Percentiles rank a stretch among this genome's conserved stretches.
Conservation (phyloP, 768 basidiomycete genomes). For the Trametes punicea region DNA sequence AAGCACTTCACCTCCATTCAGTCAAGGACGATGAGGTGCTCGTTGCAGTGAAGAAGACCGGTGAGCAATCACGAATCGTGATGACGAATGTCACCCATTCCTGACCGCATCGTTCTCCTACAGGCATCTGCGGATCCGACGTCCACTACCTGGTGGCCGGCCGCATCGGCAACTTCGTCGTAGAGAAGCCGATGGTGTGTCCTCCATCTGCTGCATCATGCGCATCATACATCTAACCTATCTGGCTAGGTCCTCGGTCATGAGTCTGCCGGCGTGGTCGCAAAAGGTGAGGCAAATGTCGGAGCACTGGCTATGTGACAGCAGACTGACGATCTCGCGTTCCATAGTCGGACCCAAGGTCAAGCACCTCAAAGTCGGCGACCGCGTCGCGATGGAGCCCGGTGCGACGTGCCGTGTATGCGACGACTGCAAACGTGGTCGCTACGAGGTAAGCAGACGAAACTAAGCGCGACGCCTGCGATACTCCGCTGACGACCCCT, state of each 20-base stretch:
- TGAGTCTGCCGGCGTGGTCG: conserved; percentile 81
- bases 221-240: not conserved
- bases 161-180: conserved; percentile 75
- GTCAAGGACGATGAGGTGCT: conserved; percentile 77
- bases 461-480: not conserved
- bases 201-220: not conserved
- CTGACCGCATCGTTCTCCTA: not conserved
- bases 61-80: conserved; percentile 38
- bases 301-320: not conserved
- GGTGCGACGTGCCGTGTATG: conserved; percentile 84
- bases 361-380: conserved; percentile 73
- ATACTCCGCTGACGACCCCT: not conserved
- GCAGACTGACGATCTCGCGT: not conserved
- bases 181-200: conserved; percentile 74
- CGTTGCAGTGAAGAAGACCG: conserved; percentile 89
- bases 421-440: conserved; percentile 78
- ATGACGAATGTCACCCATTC: not conserved
- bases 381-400: conserved; percentile 90
- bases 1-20: conserved; percentile 27
- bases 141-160: conserved; percentile 81
- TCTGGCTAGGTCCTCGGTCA: conserved; percentile 82
- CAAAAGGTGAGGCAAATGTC: conserved; percentile 45
- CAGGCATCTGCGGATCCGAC: conserved; percentile 92
- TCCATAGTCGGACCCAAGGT: conserved; percentile 69
- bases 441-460: conserved; percentile 61